Base-by-base conservation (phyloP, 1,139 yeast species). In the Diutina mesorugosa region DNA sequence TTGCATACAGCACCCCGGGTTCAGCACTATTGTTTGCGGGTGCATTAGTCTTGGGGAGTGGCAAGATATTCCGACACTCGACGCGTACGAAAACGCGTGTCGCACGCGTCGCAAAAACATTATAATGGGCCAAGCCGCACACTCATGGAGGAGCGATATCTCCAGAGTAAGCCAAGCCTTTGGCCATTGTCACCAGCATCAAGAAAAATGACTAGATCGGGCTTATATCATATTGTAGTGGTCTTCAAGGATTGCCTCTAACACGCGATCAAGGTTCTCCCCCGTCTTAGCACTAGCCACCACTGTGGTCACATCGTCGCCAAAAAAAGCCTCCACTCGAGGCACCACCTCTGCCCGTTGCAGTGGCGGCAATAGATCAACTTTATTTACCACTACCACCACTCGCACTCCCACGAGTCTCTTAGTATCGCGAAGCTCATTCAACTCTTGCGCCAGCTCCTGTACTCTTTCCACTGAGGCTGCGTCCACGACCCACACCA, bases 401-500 rank as follows among this genome's bases (percentile, higher is more conserved):
- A 85, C 71, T 32, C 81, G 83, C 3, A 88, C 80, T 0, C 95
- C 95, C 4, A 77, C 72, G 41, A 91, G 71, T 54, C 87, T 74
- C 60, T 87, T 93, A 64, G 87, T 95, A 53, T 71, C 68, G 38
- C 86, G 69, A 6, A 88, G 81, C 57, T 78, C 80, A 28, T 72
- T 73, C 51, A 91, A 75, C 69, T 90, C 97, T 1, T 61, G 61
- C 59, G 78, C 77, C 60, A 87, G 87, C 67, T 87, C 96, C 18
- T 70, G 65, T 41, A 89, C 70, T 56, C 97, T 70, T 57, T 81
- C 84, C 51, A 77, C 66, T 48, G 83, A 81, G 60, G 81, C 73
- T 3, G 83, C 79, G 69, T 93, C 98, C 10, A 91, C 79, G n/a
- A 91, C 96, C 97, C 98, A 91, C n/a, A 91, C 70, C 30, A 91